These are phyloP conservation scores for Vaccinium macrocarpon DNA, from an alignment of 148 eudicot genomes.

Conservation along the genomic window DNA sequence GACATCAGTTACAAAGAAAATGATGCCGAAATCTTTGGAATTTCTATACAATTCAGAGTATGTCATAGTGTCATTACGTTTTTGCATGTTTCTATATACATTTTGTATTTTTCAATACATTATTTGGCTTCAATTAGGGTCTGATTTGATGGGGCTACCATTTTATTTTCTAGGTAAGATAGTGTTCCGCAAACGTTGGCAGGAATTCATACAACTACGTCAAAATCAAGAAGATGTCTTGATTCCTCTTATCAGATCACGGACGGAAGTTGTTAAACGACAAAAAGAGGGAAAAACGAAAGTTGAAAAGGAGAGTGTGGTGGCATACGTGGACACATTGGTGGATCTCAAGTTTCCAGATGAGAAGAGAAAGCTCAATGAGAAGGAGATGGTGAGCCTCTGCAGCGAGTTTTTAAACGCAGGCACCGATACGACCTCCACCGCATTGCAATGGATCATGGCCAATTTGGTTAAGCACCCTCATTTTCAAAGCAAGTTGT, in stretches of 20 bases:
- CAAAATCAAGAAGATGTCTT: constrained; percentile 33
- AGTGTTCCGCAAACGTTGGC: constrained; percentile 50
- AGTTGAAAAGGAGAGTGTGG: constrained; percentile 9
- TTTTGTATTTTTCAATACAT: background rate
- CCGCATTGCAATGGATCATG: constrained; percentile 71
- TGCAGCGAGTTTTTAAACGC: constrained; percentile 58
- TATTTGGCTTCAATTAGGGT: background rate
- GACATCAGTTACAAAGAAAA: too few relatives aligned
- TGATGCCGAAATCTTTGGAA: too few relatives aligned
- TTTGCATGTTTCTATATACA: background rate
- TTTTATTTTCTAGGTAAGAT: constrained; percentile 24
- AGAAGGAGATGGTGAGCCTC: constrained; percentile 41
- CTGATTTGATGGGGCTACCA: background rate
- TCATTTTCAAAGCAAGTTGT: constrained; percentile 44
- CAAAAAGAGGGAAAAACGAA: background rate
- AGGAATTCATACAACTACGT: constrained; percentile 31
- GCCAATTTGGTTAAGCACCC: constrained; percentile 66
- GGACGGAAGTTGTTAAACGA: constrained; percentile 21
- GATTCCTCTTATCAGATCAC: constrained; percentile 50
- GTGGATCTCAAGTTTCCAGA: constrained; percentile 41
- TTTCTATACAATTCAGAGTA: background rate
- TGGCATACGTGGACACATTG: constrained; percentile 61
- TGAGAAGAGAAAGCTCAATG: constrained; percentile 29
- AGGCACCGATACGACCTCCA: constrained; percentile 71
- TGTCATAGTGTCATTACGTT: background rate